Percentiles rank a stretch among this genome's conserved stretches.
Conservation (phyloP, 2,329 filamentous ascomycete genomes). For the Aschersonia sp. region DNA sequence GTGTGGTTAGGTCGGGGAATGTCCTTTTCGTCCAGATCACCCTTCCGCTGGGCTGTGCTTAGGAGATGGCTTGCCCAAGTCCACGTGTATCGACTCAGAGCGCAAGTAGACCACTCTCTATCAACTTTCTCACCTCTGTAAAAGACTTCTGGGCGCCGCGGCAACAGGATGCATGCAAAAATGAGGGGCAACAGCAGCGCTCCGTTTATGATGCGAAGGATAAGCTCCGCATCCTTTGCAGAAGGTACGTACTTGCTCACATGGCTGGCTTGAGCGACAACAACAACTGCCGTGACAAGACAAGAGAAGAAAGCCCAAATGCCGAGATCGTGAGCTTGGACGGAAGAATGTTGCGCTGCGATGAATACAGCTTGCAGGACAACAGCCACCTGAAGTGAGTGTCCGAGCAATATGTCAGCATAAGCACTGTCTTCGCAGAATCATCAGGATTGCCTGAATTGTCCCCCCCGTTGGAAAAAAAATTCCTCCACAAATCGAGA, state of each 20-base stretch:
- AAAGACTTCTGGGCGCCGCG: slow-evolving; percentile 54
- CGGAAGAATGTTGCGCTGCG: slow-evolving; percentile 31
- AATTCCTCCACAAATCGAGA: too few relatives aligned
- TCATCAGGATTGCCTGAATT: neutral
- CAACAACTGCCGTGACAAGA: slow-evolving; percentile 25
- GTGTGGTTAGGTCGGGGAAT: slow-evolving; percentile 44
- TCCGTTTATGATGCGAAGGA: slow-evolving; percentile 30
- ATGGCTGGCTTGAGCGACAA: slow-evolving; percentile 28
- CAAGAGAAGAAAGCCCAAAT: slow-evolving; percentile 34
- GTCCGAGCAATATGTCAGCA: neutral
- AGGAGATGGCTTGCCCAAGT: slow-evolving; percentile 47
- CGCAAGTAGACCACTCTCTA: slow-evolving; percentile 43
- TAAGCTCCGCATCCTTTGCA: slow-evolving; percentile 26
- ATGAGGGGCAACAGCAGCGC: slow-evolving; percentile 27
- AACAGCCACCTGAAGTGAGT: slow-evolving; percentile 28
- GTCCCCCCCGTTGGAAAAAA: too few relatives aligned
- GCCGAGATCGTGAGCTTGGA: slow-evolving; percentile 38
- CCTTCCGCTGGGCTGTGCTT: slow-evolving; percentile 36
- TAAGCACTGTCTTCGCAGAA: neutral
- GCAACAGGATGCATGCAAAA: slow-evolving; percentile 38
- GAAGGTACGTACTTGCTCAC: slow-evolving; percentile 15
- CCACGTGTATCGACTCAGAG: slow-evolving; percentile 49
- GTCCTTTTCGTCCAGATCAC: slow-evolving; percentile 45
- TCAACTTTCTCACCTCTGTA: slow-evolving; percentile 46
- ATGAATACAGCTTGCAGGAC: slow-evolving; percentile 36